These are phyloP conservation scores for Ophiocordyceps camponoti-floridani DNA, from an alignment of 2,329 filamentous ascomycete species.

Conservation along the genomic window DNA sequence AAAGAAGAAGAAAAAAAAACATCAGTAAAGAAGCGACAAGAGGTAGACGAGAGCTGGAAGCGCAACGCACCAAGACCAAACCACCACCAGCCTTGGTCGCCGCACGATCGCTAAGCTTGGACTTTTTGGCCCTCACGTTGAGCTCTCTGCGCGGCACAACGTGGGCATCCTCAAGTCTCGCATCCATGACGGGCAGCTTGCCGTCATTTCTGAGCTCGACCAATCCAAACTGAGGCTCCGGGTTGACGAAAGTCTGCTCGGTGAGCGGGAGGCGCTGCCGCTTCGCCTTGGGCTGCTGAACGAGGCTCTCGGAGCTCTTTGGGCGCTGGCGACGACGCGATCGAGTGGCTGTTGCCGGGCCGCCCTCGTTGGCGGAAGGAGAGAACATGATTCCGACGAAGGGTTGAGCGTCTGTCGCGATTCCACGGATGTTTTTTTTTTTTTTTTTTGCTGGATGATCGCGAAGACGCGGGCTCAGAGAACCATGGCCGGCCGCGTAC, in stretches of 20 bases:
- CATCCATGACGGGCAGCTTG: slow-evolving; percentile 23
- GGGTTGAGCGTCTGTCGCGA: neutral
- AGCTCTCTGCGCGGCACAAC: slow-evolving; percentile 30
- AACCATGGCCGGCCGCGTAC: slow-evolving; percentile 8
- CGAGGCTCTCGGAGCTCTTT: slow-evolving; percentile 32
- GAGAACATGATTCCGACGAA: slow-evolving; percentile 35
- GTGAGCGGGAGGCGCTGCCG: slow-evolving; percentile 39
- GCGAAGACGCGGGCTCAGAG: slow-evolving; percentile 5
- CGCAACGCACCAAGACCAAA: slow-evolving; percentile 38
- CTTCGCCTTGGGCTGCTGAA: slow-evolving; percentile 44
- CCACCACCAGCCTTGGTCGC: slow-evolving; percentile 48
- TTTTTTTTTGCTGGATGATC: slow-evolving; percentile 2
- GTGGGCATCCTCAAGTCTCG: slow-evolving; percentile 24
- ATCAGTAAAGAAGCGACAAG: neutral
- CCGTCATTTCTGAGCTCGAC: slow-evolving; percentile 33
- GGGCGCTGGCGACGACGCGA: slow-evolving; percentile 45
- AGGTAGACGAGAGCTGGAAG: neutral
- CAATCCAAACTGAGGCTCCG: slow-evolving; percentile 32
- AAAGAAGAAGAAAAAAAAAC: neutral
- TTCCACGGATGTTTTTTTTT: neutral
- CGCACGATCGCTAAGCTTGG: slow-evolving; percentile 41
- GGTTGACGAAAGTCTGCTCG: slow-evolving; percentile 37
- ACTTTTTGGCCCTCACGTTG: slow-evolving; percentile 42
- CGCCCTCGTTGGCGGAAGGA: slow-evolving; percentile 29
- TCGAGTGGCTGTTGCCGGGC: slow-evolving; percentile 37